These are phyloP conservation scores for Circinella umbellata DNA, from an alignment of 371 early-diverging fungal species.

Conservation along the genomic window DNA sequence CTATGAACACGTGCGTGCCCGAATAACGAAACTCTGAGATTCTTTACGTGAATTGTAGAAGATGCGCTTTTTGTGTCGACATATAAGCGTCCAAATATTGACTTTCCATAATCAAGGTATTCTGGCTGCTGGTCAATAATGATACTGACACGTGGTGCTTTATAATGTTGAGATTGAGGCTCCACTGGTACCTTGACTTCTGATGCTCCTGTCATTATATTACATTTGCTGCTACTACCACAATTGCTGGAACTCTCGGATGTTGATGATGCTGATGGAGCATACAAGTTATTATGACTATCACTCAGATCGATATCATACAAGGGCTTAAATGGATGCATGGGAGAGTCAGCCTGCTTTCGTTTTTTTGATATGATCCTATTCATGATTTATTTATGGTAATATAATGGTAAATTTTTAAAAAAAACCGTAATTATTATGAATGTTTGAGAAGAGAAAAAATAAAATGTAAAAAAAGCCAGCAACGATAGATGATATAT, in stretches of 20 bases:
- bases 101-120: neutral
- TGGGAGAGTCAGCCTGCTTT: neutral
- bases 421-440: too few species aligned
- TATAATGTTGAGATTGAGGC: neutral
- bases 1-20: constrained; percentile 21
- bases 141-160: neutral
- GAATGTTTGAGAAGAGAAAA: too few species aligned
- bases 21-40: constrained; percentile 16
- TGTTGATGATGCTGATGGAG: neutral
- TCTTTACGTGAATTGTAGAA: constrained; percentile 8
- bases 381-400: neutral
- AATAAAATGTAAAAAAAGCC: too few species aligned
- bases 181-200: neutral
- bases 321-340: neutral
- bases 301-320: neutral
- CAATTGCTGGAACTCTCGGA: neutral
- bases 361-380: neutral
- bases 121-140: neutral
- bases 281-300: neutral
- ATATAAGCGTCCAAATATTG: neutral
- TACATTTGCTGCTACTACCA: neutral
- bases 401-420: neutral
- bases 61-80: constrained; percentile 1
- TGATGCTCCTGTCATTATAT: neutral
- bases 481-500: too few species aligned